phyloP scores from a whole-genome alignment of 1,139 yeast species.

The Barnettozyma hawaiiensis region DNA sequence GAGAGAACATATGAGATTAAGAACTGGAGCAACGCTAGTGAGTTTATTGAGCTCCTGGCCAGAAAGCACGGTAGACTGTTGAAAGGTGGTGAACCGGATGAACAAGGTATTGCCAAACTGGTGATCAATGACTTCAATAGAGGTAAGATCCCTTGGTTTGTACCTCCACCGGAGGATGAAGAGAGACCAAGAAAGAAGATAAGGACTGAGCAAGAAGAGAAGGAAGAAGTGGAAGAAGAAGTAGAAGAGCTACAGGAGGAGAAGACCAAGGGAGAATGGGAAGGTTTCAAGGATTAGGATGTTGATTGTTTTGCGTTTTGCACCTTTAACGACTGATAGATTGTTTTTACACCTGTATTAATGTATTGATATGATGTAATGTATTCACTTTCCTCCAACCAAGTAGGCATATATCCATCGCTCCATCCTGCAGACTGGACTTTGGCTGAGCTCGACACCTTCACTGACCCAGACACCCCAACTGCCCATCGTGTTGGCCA shows the following conservation, averaged over 20 bases:
- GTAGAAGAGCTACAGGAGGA: slow-evolving; percentile 11
- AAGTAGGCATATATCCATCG: slow-evolving; percentile 37
- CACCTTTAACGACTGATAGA: slow-evolving; percentile 7
- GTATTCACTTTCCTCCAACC: slow-evolving; percentile 13
- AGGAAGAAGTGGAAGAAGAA: slow-evolving; percentile 10
- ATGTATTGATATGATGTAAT: too few species aligned
- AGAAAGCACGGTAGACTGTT: slow-evolving; percentile 87
- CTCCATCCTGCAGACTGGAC: slow-evolving; percentile 50
- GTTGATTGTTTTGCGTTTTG: neutral
- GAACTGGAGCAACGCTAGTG: slow-evolving; percentile 84
- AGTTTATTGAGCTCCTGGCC: slow-evolving; percentile 85
- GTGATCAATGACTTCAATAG: slow-evolving; percentile 91
- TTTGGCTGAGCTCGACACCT: slow-evolving; percentile 58
- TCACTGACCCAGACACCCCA: slow-evolving; percentile 77
- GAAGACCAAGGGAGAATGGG: slow-evolving; percentile 20
- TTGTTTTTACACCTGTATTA: slow-evolving; percentile 2
- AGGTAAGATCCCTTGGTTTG: slow-evolving; percentile 98
- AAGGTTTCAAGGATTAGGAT: slow-evolving; percentile 23
- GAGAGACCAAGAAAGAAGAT: slow-evolving; percentile 42
- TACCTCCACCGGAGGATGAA: slow-evolving; percentile 80
- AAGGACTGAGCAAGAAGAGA: slow-evolving; percentile 33
- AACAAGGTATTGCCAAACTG: slow-evolving; percentile 85
- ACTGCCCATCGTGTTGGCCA: slow-evolving; percentile 94
- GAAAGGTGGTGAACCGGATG: slow-evolving; percentile 98
- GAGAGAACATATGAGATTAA: slow-evolving; percentile 93